Evolutionary conservation across 768 basidiomycete genomes (phyloP).

Genomic region (Russula sp.): DNA sequence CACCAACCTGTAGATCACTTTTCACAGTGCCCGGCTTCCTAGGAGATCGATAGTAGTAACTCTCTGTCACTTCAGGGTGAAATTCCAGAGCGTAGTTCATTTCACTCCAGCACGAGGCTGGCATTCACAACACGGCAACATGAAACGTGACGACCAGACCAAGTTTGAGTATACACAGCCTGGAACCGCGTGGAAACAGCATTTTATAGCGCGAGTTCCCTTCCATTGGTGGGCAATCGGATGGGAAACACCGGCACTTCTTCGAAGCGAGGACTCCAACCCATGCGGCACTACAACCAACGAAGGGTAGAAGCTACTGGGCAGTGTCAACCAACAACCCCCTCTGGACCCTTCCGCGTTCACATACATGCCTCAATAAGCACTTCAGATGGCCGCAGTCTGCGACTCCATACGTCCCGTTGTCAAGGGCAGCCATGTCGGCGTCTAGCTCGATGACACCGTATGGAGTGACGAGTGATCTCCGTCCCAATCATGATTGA

Average conservation of each 20-base stretch:
- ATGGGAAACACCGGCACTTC: conserved; percentile 1
- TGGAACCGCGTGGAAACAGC: conserved; percentile 23
- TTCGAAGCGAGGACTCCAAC: conserved; percentile 6
- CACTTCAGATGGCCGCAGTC: neutral
- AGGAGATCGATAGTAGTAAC: neutral
- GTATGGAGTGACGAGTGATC: neutral
- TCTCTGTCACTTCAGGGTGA: neutral
- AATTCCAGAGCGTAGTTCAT: neutral
- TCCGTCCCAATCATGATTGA: neutral
- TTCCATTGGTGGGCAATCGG: neutral
- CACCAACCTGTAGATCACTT: neutral
- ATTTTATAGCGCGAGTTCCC: conserved; percentile 3
- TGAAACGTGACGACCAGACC: conserved; percentile 8
- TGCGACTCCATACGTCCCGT: neutral
- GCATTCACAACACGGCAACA: conserved; percentile 7
- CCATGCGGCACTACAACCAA: conserved; percentile 11
- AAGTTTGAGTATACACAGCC: conserved; percentile 1
- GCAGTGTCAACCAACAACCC: neutral
- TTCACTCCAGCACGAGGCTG: neutral
- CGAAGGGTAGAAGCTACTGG: conserved; percentile 1
- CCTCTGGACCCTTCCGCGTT: neutral
- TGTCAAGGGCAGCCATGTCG: conserved; percentile 8
- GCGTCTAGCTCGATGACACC: neutral
- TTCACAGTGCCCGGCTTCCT: neutral
- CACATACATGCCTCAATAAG: conserved; percentile 1